phyloP scores from a whole-genome alignment of 371 early-diverging fungal genomes.

The Rhizopus sp. region DNA sequence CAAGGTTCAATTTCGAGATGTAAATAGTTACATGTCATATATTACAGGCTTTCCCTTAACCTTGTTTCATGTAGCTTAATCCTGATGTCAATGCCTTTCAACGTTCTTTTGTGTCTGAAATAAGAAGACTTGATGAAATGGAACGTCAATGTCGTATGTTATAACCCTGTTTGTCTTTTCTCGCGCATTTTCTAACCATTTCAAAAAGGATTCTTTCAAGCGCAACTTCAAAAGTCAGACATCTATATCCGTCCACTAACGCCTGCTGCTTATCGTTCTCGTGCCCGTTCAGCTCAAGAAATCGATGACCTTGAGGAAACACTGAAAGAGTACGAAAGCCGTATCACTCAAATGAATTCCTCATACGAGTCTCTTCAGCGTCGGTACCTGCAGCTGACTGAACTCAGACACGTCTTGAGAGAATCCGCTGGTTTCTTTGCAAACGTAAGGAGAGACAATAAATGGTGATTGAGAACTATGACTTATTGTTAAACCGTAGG shows the following conservation, averaged over 20 bases:
- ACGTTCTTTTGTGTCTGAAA: constrained; percentile 93
- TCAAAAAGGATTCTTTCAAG: constrained; percentile 72
- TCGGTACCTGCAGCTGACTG: constrained; percentile 84
- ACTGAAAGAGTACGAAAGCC: constrained; percentile 79
- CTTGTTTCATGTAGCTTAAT: constrained; percentile 68
- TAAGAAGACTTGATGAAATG: constrained; percentile 91
- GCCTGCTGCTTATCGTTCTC: constrained; percentile 55
- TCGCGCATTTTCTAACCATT: not conserved
- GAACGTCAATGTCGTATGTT: constrained; percentile 88
- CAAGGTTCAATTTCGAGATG: constrained; percentile 93
- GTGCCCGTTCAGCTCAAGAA: constrained; percentile 87
- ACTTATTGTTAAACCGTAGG: constrained; percentile 32
- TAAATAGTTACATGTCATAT: constrained; percentile 32
- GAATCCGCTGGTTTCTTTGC: constrained; percentile 87
- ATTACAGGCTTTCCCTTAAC: not conserved
- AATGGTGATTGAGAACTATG: too few species aligned
- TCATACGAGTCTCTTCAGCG: constrained; percentile 86
- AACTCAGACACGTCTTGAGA: constrained; percentile 86
- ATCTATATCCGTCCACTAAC: constrained; percentile 66
- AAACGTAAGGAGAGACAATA: constrained; percentile 46
- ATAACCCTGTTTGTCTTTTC: not conserved
- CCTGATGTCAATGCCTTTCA: constrained; percentile 95
- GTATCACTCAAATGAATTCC: constrained; percentile 85
- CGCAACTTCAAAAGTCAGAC: constrained; percentile 81
- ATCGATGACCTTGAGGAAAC: constrained; percentile 91